Evolutionary conservation across 2,329 filamentous ascomycete genomes (phyloP).

Genomic region (Cytospora leucostoma): DNA sequence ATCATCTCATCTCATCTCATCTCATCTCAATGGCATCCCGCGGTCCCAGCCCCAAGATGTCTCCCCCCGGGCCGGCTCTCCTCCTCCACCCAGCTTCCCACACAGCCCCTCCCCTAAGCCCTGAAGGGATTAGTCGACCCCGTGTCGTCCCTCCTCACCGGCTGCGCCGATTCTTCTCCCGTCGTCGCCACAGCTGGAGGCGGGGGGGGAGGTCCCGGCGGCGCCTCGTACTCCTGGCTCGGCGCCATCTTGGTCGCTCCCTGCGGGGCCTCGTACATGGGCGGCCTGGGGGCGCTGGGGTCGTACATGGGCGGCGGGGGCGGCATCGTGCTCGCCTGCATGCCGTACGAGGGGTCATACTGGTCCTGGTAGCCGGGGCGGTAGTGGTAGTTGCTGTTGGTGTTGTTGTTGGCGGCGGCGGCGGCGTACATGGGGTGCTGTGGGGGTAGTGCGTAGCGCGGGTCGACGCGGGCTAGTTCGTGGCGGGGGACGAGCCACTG

Average conservation of each 20-base stretch:
- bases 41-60: constrained; percentile 4
- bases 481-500: constrained; percentile 56
- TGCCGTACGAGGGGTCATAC: constrained; percentile 41
- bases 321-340: constrained; percentile 55
- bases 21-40: background rate
- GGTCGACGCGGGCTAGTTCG: constrained; percentile 50
- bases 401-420: constrained; percentile 41
- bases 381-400: constrained; percentile 42
- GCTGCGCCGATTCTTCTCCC: constrained; percentile 40
- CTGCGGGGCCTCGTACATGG: constrained; percentile 55
- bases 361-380: constrained; percentile 39
- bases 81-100: constrained; percentile 25
- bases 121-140: constrained; percentile 30
- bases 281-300: constrained; percentile 52
- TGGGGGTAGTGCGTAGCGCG: constrained; percentile 49
- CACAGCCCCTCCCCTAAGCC: constrained; percentile 26
- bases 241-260: constrained; percentile 57
- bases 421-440: constrained; percentile 33
- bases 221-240: constrained; percentile 40
- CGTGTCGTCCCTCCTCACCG: constrained; percentile 31
- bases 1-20: background rate
- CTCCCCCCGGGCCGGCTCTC: too few species aligned
- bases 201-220: constrained; percentile 9
- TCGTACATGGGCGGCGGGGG: constrained; percentile 61
- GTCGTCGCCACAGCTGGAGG: constrained; percentile 46